Evolutionary conservation across 495 filamentous ascomycete genomes (phyloP), one percentile per base, ranked within the genome.

Genomic region (Neurospora sp.): DNA sequence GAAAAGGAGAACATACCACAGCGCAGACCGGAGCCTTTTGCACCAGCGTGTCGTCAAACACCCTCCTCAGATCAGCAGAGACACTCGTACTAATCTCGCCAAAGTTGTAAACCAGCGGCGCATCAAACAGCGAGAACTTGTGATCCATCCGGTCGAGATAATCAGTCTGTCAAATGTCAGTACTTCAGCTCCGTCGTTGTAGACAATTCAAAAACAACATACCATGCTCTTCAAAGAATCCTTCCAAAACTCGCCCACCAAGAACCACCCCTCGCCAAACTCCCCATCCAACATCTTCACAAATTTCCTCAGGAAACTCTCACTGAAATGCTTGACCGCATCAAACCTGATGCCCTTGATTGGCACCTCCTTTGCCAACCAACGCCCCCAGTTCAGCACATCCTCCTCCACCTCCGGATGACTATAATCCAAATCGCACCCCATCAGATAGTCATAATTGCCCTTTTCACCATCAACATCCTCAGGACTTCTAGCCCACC

Each of bases 171-270:
- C 20, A 37, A 0, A 27, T 39, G 14, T 31, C 1, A 70, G 6
- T 18, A 14, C n/a, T 9, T 23, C 11, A 35, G 7, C 4, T 44
- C 20, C 20, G 2, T 11, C 11, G 11, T 27, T 27, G 20, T 14
- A 1, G 8, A 46, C 42, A 27, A 27, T 54, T 6, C 20, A 27
- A 4, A 2, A 60, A 60, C 5, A 14, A 60, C 23, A 60, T 60
- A 60, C 75, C 79, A 93, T 86, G 70, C 84, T 80, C 5, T 82
- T 70, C 3, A 86, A 74, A 70, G 90, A 85, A 31, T 87, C 89
- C 72, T 86, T 79, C 91, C 91, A 93, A 76, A 89, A 92, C 76
- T 93, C 92, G 42, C 90, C 91, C 5, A 93, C 90, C 40, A 91
- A 84, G 75, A 92, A 91, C 79, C 87, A 89, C 10, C 88, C 85